Evolutionary conservation across 805 yeast genomes (phyloP).

Genomic region (Ogataea sp.): DNA sequence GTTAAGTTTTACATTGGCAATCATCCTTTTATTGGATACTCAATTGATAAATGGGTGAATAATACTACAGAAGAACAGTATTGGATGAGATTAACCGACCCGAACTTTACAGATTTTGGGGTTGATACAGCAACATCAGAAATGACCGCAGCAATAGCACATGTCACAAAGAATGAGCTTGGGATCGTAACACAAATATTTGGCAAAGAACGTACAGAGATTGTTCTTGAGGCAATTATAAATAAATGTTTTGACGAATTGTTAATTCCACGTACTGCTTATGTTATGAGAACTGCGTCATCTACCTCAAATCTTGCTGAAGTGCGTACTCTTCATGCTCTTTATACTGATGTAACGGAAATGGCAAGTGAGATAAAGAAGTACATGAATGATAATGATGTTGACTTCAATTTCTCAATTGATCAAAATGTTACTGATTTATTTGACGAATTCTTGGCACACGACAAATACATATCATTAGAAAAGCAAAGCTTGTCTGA

Average conservation of each 20-base stretch:
- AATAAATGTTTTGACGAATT: constrained; percentile 74
- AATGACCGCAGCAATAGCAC: constrained; percentile 47
- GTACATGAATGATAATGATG: constrained; percentile 39
- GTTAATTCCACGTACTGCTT: constrained; percentile 46
- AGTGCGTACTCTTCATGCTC: constrained; percentile 62
- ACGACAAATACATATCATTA: constrained; percentile 56
- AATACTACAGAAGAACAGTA: constrained; percentile 24
- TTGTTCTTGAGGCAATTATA: constrained; percentile 60
- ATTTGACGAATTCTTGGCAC: constrained; percentile 61
- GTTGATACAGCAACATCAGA: constrained; percentile 45
- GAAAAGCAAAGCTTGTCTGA: constrained; percentile 66
- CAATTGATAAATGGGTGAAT: constrained; percentile 32
- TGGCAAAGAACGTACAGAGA: constrained; percentile 41
- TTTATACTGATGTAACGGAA: constrained; percentile 50
- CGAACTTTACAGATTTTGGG: constrained; percentile 38
- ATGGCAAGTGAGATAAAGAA: constrained; percentile 60
- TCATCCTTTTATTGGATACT: constrained; percentile 55
- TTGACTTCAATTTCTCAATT: constrained; percentile 40
- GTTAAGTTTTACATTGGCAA: constrained; percentile 76
- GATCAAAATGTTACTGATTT: constrained; percentile 71
- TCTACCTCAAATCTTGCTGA: constrained; percentile 62
- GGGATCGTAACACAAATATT: constrained; percentile 69
- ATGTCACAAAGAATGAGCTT: constrained; percentile 63
- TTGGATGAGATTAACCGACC: constrained; percentile 58
- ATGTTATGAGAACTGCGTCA: constrained; percentile 53